Conservation (phyloP, 768 basidiomycete genomes). For the Chalciporus sphaerocephalus region DNA sequence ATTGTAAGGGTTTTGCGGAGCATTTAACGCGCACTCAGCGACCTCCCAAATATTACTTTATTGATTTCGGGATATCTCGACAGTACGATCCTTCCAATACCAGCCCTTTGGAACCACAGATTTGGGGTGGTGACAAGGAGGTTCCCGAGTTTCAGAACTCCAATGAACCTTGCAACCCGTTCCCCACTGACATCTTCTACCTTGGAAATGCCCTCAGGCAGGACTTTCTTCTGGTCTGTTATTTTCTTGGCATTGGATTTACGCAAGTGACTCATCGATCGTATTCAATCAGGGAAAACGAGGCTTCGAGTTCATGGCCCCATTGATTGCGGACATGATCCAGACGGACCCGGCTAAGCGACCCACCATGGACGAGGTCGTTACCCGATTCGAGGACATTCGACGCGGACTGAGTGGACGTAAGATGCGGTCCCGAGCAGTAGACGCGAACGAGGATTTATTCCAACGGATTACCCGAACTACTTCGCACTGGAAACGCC, state of each 20-base stretch:
- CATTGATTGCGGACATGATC: constrained; percentile 34
- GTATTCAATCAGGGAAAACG: neutral
- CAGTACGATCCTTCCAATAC: constrained; percentile 25
- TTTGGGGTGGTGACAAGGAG: constrained; percentile 39
- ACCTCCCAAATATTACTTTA: constrained; percentile 11
- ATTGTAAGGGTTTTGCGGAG: constrained; percentile 18
- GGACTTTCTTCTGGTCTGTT: constrained; percentile 29
- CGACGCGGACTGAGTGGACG: constrained; percentile 10
- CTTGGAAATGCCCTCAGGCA: constrained; percentile 35
- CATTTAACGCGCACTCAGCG: constrained; percentile 25
- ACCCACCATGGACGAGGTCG: constrained; percentile 34
- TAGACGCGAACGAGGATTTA: neutral
- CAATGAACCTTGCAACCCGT: constrained; percentile 29
- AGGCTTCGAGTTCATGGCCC: constrained; percentile 29
- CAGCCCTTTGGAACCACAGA: constrained; percentile 23
- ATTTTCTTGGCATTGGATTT: constrained; percentile 1
- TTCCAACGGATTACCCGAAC: constrained; percentile 2
- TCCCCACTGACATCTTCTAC: constrained; percentile 40
- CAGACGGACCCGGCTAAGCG: constrained; percentile 31
- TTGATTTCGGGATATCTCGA: constrained; percentile 33
- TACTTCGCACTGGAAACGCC: constrained; percentile 16
- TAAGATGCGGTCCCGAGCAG: constrained; percentile 27
- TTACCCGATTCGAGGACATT: constrained; percentile 25
- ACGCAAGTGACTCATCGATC: neutral
- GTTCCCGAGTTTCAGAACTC: constrained; percentile 33